Evolutionary conservation across 306 rosid species (phyloP).

Genomic region (Cyclanthera cordifolia): DNA sequence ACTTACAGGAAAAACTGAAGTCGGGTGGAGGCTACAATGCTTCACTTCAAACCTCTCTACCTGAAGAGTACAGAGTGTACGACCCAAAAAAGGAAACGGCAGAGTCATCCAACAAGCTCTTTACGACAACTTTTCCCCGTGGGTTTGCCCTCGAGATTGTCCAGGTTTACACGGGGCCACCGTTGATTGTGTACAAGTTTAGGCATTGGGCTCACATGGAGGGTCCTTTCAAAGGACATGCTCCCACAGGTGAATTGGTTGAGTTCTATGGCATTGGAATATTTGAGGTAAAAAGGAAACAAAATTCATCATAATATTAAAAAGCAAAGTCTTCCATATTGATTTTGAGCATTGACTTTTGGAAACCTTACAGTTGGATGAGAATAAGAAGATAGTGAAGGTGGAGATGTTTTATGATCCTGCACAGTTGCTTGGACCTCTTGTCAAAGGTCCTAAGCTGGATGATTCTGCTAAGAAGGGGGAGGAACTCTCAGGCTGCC

Average conservation of each 20-base stretch:
- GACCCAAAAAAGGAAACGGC: constrained; percentile 35
- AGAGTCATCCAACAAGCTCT: constrained; percentile 33
- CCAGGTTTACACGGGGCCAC: constrained; percentile 45
- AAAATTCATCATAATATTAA: background rate
- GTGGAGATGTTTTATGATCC: constrained; percentile 65
- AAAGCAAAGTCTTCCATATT: background rate
- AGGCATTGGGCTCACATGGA: constrained; percentile 77
- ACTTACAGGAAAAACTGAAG: constrained; percentile 30
- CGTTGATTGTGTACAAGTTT: constrained; percentile 43
- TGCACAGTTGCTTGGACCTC: constrained; percentile 51
- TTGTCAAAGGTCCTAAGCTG: constrained; percentile 31
- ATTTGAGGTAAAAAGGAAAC: constrained; percentile 26
- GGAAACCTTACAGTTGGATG: constrained; percentile 32
- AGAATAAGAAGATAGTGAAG: constrained; percentile 32
- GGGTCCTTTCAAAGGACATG: constrained; percentile 54
- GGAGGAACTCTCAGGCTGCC: constrained; percentile 34
- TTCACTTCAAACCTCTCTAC: constrained; percentile 43
- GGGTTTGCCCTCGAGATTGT: constrained; percentile 57
- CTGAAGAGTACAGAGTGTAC: constrained; percentile 30
- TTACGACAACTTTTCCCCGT: constrained; percentile 47
- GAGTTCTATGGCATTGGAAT: constrained; percentile 45
- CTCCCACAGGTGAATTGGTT: constrained; percentile 44
- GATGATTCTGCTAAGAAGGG: constrained; percentile 18
- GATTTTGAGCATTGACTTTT: background rate
- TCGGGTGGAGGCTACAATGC: constrained; percentile 59